These are phyloP conservation scores for Aspergillus thermomutatus DNA, from an alignment of 2,329 filamentous ascomycete species.

Conservation along the genomic window DNA sequence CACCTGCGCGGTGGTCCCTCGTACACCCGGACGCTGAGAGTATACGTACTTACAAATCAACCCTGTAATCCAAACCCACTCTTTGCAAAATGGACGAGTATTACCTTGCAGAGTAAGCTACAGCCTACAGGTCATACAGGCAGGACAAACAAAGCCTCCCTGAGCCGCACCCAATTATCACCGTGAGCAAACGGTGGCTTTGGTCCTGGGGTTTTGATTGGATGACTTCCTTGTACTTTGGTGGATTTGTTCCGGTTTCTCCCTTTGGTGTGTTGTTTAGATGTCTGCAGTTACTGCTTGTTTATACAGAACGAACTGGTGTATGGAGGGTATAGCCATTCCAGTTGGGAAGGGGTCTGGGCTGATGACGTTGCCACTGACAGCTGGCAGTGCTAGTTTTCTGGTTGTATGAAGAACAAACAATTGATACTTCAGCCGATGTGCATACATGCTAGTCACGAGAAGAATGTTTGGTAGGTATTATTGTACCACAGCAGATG, in stretches of 20 bases:
- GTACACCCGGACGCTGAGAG: background rate
- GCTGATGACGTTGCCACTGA: background rate
- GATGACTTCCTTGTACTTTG: background rate
- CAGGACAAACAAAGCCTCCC: constrained; percentile 9
- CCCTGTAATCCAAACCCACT: background rate
- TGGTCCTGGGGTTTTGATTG: background rate
- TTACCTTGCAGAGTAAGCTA: background rate
- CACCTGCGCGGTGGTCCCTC: background rate
- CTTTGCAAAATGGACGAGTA: background rate
- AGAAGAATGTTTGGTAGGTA: background rate
- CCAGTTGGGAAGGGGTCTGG: background rate
- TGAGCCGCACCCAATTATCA: constrained; percentile 23
- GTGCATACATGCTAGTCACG: background rate
- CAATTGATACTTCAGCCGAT: background rate
- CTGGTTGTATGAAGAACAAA: background rate
- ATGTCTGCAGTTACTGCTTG: background rate
- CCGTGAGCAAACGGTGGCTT: background rate
- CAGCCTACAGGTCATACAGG: background rate
- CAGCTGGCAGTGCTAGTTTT: background rate
- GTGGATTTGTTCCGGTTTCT: background rate
- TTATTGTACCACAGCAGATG: background rate
- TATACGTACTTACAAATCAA: background rate
- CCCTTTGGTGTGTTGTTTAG: background rate
- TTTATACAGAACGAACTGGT: background rate
- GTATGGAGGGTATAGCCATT: too few relatives aligned